Conservation (phyloP, 768 basidiomycete species). For the Leccinellum rugosiceps region DNA sequence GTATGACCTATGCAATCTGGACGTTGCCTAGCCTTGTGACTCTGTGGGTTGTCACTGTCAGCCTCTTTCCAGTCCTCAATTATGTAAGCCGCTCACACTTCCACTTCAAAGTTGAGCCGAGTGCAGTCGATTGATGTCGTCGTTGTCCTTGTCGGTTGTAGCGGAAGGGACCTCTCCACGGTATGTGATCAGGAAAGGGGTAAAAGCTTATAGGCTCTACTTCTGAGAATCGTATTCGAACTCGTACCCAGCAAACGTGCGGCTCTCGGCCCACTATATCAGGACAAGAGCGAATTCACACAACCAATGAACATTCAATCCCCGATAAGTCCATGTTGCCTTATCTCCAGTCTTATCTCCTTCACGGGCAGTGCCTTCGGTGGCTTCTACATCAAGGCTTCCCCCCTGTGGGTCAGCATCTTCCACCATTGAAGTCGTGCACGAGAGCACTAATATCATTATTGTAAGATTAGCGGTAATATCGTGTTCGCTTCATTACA, state of each 20-base stretch:
- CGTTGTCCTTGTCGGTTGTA: background rate
- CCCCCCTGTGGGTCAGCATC: background rate
- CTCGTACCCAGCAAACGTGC: background rate
- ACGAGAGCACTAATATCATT: background rate
- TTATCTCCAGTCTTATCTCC: background rate
- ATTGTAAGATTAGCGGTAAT: background rate
- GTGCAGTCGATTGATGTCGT: background rate
- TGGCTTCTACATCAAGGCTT: background rate
- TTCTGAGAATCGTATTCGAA: background rate
- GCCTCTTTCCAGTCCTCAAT: background rate
- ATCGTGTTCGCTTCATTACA: background rate
- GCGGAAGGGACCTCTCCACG: background rate
- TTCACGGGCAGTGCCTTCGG: slow-evolving; percentile 10
- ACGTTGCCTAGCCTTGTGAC: slow-evolving; percentile 3
- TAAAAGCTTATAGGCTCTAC: too few species aligned
- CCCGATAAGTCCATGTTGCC: background rate
- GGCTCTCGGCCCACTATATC: background rate
- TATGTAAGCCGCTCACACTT: slow-evolving; percentile 14
- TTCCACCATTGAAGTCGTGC: background rate
- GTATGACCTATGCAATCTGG: background rate
- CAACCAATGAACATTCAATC: too few species aligned
- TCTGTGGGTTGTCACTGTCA: background rate
- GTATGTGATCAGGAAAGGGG: too few species aligned
- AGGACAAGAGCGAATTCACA: background rate
- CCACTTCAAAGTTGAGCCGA: background rate